Conservation (phyloP, 805 yeast genomes). For the Candida alai region DNA sequence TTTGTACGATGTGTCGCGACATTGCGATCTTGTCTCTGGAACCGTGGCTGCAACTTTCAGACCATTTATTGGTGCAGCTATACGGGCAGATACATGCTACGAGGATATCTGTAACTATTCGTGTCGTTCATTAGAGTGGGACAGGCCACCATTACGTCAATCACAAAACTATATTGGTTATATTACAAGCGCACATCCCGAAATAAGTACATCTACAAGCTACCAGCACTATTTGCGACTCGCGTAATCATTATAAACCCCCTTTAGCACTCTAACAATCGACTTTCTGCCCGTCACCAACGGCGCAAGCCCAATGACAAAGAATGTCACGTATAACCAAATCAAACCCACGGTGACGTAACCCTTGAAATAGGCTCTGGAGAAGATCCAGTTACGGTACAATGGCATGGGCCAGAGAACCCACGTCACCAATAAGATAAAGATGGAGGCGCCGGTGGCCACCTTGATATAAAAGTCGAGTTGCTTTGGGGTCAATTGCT, state of each 20-base stretch:
- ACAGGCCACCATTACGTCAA: too few relatives aligned
- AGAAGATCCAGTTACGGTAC: slow-evolving; percentile 40
- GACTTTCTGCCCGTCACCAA: slow-evolving; percentile 33
- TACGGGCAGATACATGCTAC: too few relatives aligned
- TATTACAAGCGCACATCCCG: too few relatives aligned
- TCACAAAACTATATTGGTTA: too few relatives aligned
- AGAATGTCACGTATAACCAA: slow-evolving; percentile 36
- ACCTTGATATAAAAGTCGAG: slow-evolving; percentile 18
- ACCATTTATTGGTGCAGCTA: too few relatives aligned
- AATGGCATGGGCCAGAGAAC: slow-evolving; percentile 42
- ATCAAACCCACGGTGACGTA: slow-evolving; percentile 34
- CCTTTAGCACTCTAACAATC: slow-evolving; percentile 17
- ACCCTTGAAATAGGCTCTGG: slow-evolving; percentile 33
- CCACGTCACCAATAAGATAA: slow-evolving; percentile 31
- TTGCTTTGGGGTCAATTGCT: slow-evolving; percentile 8
- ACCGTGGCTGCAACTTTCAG: too few relatives aligned
- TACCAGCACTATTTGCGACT: slow-evolving; percentile 7
- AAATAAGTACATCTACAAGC: slow-evolving; percentile 1
- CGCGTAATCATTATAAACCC: slow-evolving; percentile 16
- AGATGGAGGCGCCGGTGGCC: slow-evolving; percentile 21
- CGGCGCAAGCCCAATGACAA: slow-evolving; percentile 32
- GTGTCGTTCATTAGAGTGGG: too few relatives aligned
- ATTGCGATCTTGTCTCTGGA: too few relatives aligned
- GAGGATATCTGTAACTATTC: too few relatives aligned
- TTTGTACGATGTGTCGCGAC: too few relatives aligned